Evolutionary conservation across 257 asterid species (phyloP), one percentile per base, ranked within the genome.

Genomic region (Vinca minor): DNA sequence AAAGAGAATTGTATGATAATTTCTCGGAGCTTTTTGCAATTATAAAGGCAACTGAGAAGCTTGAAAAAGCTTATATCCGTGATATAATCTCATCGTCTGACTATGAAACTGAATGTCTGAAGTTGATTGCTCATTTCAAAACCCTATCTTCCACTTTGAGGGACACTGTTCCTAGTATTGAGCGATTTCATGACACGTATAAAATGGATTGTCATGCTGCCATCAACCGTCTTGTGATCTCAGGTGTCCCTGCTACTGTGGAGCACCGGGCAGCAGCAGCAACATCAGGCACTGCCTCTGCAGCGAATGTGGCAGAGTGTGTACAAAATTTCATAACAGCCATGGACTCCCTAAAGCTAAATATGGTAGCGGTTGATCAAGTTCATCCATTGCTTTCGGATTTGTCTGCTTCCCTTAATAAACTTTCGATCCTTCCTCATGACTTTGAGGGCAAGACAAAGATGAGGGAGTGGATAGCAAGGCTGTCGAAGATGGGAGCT

Each of bases 371-470:
- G 0, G 96, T 89, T 45, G 99, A 93, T 75, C 97, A 93, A 80
- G 95, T 93, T 62, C 92, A 89, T 72, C 99, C 99, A 0, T 35
- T 89, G 76, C 72, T 93, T 25, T 83, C 95, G 15, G 97, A 89
- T 59, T 59, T 93, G 41, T 87, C 81, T 3, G 85, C 84, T 57
- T 93, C 96, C 10, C 90, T 91, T 20, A 89, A 87, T 66, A 89
- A 89, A 82, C 85, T 93, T 44, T 66, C 85, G 1, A 82, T 93
- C 58, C 53, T 93, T 79, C 94, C 97, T 0, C 76, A 78, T 64
- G 97, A 93, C 79, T 93, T 89, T 57, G 97, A 89, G 83, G 99
- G 99, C 64, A 93, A 87, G 82, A 81, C 94, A 7, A 89, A 89
- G 83, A 85, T 88, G 94, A 81, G 73, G 54, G 99, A 93, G 62